These are phyloP conservation scores for Candida pini DNA, from an alignment of 805 yeast genomes.

Conservation along the genomic window DNA sequence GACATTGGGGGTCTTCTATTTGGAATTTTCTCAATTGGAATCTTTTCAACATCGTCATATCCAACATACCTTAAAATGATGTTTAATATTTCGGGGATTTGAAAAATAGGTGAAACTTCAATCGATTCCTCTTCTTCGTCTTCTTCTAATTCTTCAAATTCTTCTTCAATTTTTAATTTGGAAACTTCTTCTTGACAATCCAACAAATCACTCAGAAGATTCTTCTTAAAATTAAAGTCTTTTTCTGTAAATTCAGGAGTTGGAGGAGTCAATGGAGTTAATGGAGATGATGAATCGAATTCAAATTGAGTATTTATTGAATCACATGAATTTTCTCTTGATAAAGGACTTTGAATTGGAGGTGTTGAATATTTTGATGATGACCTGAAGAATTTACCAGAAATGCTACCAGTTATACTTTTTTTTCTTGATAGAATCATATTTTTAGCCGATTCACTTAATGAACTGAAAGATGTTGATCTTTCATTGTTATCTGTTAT, in stretches of 20 bases:
- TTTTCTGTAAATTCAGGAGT: conserved; percentile 2
- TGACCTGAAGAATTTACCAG: conserved; percentile 23
- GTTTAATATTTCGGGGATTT: conserved; percentile 70
- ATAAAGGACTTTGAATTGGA: neutral
- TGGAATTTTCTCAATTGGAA: conserved; percentile 61
- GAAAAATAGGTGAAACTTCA: conserved; percentile 40
- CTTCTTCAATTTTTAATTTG: conserved; percentile 3
- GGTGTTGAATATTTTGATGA: conserved; percentile 32
- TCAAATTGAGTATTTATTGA: conserved; percentile 9
- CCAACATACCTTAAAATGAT: conserved; percentile 61
- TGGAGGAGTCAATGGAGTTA: conserved; percentile 8
- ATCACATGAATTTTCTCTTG: conserved; percentile 4
- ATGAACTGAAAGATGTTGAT: conserved; percentile 10
- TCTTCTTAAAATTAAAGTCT: conserved; percentile 1
- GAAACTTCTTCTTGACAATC: conserved; percentile 15
- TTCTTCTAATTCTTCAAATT: neutral
- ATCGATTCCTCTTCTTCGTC: neutral
- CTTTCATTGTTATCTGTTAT: conserved; percentile 3
- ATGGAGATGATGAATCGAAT: conserved; percentile 1
- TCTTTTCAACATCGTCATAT: conserved; percentile 33
- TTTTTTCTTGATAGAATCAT: conserved; percentile 11
- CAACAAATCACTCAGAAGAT: conserved; percentile 10
- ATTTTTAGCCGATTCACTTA: conserved; percentile 12
- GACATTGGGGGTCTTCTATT: conserved; percentile 65
- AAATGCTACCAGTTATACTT: conserved; percentile 7